A percentile compares a stretch with the other conserved stretches of the same genome.
Evolutionary conservation across 306 rosid species (phyloP).

Genomic region (Citrullus colocynthis): DNA sequence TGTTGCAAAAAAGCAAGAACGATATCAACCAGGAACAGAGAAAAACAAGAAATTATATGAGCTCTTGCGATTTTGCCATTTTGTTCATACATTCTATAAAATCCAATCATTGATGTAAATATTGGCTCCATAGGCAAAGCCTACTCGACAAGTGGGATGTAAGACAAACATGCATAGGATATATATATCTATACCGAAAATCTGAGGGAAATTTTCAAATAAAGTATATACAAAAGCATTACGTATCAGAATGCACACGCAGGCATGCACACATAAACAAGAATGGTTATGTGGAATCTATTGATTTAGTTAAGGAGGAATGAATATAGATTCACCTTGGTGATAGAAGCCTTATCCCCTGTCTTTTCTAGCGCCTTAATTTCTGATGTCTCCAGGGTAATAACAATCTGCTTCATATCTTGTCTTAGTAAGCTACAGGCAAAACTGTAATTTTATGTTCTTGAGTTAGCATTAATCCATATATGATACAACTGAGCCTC

Average conservation of each 20-base stretch:
- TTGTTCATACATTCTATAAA: background rate
- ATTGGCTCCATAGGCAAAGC: background rate
- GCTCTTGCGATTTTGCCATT: background rate
- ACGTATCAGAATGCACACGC: background rate
- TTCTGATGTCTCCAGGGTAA: constrained; percentile 55
- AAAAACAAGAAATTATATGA: background rate
- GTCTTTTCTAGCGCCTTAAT: constrained; percentile 63
- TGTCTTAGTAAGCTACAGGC: constrained; percentile 95
- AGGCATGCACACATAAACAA: background rate
- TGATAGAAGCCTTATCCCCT: constrained; percentile 51
- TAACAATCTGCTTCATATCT: constrained; percentile 89
- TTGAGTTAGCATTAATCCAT: constrained; percentile 22
- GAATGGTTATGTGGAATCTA: background rate
- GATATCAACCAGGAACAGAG: background rate
- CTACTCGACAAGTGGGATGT: background rate
- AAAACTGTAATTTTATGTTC: constrained; percentile 40
- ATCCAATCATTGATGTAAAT: background rate
- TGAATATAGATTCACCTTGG: constrained; percentile 33
- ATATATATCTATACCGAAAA: background rate
- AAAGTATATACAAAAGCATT: background rate
- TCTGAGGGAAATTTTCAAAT: background rate
- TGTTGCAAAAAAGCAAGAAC: background rate
- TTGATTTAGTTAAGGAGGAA: background rate
- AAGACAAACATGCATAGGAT: background rate
- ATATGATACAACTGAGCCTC: background rate